Evolutionary conservation across 768 basidiomycete genomes (phyloP).

Genomic region (Lactarius deliciosus): DNA sequence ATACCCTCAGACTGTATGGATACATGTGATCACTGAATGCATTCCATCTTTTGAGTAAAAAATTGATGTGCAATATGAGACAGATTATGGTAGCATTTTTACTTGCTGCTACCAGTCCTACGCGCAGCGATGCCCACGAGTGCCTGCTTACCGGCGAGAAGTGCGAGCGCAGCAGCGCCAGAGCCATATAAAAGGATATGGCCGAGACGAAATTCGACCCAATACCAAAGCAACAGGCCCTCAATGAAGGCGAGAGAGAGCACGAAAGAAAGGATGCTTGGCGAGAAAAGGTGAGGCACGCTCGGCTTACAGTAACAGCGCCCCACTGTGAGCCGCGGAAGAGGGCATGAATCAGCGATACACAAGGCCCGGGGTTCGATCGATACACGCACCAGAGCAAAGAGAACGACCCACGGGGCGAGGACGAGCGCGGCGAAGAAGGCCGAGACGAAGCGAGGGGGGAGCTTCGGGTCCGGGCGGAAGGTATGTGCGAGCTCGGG

Average conservation of each 20-base stretch:
- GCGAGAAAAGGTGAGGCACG: slow-evolving; percentile 62
- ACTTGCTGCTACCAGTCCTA: slow-evolving; percentile 38
- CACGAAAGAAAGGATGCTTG: slow-evolving; percentile 69
- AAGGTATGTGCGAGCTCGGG: slow-evolving; percentile 84
- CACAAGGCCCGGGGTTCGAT: too few relatives aligned
- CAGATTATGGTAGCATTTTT: slow-evolving; percentile 7
- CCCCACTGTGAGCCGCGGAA: slow-evolving; percentile 52
- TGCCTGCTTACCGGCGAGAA: slow-evolving; percentile 73
- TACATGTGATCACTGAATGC: not conserved
- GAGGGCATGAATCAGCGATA: slow-evolving; percentile 5
- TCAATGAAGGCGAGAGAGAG: slow-evolving; percentile 74
- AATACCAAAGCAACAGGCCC: slow-evolving; percentile 81
- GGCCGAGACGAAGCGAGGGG: slow-evolving; percentile 66
- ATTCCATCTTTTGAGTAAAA: slow-evolving; percentile 4
- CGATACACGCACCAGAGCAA: slow-evolving; percentile 59
- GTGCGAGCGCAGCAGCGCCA: slow-evolving; percentile 59
- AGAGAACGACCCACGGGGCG: slow-evolving; percentile 72
- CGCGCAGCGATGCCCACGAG: slow-evolving; percentile 59
- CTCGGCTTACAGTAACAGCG: slow-evolving; percentile 53
- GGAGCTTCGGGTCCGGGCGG: slow-evolving; percentile 71
- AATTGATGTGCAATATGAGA: not conserved
- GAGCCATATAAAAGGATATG: slow-evolving; percentile 76
- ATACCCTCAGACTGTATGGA: slow-evolving; percentile 4
- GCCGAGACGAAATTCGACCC: slow-evolving; percentile 80
- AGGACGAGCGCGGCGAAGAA: slow-evolving; percentile 63